These are phyloP conservation scores for Candida verbasci DNA, from an alignment of 805 yeast genomes.

Conservation along the genomic window DNA sequence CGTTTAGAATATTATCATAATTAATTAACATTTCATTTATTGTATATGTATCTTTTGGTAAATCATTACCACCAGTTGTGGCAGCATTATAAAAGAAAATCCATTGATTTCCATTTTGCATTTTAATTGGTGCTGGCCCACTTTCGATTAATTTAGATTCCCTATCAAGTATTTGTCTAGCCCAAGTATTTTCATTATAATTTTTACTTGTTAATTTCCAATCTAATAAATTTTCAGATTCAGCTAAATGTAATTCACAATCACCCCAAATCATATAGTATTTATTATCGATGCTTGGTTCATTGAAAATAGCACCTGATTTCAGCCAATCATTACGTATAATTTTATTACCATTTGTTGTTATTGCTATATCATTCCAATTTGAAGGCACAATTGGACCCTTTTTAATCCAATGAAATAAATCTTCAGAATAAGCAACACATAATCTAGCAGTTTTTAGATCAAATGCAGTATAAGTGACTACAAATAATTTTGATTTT, in stretches of 20 bases:
- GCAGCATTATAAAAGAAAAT: constrained; percentile 35
- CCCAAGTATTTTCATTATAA: constrained; percentile 15
- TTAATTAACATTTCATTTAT: constrained; percentile 39
- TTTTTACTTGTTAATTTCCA: constrained; percentile 22
- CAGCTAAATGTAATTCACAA: constrained; percentile 33
- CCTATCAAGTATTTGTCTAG: constrained; percentile 25
- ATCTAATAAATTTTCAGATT: constrained; percentile 27
- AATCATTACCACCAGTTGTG: constrained; percentile 32
- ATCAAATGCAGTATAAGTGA: constrained; percentile 41
- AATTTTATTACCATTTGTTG: constrained; percentile 18
- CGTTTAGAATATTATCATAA: constrained; percentile 28
- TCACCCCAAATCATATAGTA: constrained; percentile 45
- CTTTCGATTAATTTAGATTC: constrained; percentile 37
- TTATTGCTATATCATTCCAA: constrained; percentile 32
- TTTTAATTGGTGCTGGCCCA: constrained; percentile 39
- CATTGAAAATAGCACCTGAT: constrained; percentile 36
- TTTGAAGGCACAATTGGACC: constrained; percentile 28
- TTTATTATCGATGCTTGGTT: constrained; percentile 26
- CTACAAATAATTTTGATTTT: constrained; percentile 25
- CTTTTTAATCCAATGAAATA: constrained; percentile 35
- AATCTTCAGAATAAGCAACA: constrained; percentile 33
- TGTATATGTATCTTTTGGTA: constrained; percentile 27
- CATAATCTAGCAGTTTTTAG: constrained; percentile 30
- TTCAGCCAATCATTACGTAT: constrained; percentile 38
- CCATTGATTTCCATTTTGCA: constrained; percentile 30